Conservation (phyloP, 768 basidiomycete species). For the Boletus coccyginus region DNA sequence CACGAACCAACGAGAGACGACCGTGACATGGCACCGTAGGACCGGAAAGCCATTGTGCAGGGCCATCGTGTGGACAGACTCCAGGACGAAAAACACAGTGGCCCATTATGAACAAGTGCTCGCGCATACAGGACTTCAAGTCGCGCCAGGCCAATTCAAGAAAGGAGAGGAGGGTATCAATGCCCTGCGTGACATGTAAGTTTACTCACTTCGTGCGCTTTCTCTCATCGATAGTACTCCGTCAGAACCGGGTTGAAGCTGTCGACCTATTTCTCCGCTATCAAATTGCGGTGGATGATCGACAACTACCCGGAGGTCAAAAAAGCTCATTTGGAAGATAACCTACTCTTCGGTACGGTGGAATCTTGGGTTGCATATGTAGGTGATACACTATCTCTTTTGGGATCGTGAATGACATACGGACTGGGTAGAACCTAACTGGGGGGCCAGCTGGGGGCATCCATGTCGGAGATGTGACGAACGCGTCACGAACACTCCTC, state of each 20-base stretch:
- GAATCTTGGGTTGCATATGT: constrained; percentile 97
- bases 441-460: constrained; percentile 68
- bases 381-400: constrained; percentile 18
- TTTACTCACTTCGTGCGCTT: constrained; percentile 2
- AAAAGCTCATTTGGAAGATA: constrained; percentile 75
- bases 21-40: constrained; percentile 86
- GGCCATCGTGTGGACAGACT: constrained; percentile 96
- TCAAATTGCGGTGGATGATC: constrained; percentile 97
- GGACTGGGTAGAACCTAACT: constrained; percentile 62
- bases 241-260: constrained; percentile 86
- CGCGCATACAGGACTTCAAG: constrained; percentile 69
- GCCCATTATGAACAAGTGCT: constrained; percentile 76
- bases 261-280: constrained; percentile 96
- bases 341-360: constrained; percentile 89
- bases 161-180: constrained; percentile 69
- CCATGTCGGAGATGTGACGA: constrained; percentile 91
- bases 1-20: constrained; percentile 97
- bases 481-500: constrained; percentile 94
- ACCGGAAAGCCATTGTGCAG: constrained; percentile 88
- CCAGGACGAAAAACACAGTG: constrained; percentile 84
- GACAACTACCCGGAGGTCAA: constrained; percentile 77
- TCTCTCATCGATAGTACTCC: background rate
- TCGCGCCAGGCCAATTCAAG: constrained; percentile 59
- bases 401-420: background rate
- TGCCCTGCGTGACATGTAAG: constrained; percentile 66